phyloP scores from a whole-genome alignment of 176 grass and related monocot species.

The Phoenix dactylifera region DNA sequence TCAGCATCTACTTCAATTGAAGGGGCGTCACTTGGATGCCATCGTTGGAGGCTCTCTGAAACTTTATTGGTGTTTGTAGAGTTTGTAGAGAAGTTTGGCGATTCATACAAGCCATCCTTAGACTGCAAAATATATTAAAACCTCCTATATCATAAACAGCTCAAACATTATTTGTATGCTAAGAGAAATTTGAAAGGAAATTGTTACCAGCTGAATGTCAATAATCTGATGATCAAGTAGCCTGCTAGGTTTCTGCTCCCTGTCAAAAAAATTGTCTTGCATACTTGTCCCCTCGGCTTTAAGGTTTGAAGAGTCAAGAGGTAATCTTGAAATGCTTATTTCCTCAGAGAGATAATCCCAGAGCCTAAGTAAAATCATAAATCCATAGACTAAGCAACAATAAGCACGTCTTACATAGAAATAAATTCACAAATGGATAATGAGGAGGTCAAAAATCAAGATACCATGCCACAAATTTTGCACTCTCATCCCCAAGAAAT shows the following conservation, averaged over 20 bases:
- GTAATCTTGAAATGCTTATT: neutral
- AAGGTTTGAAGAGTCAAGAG: conserved; percentile 19
- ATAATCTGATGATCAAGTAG: neutral
- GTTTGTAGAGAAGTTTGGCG: conserved; percentile 8
- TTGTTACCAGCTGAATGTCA: conserved; percentile 19
- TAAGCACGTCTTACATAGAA: conserved; percentile 8
- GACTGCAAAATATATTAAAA: conserved; percentile 14
- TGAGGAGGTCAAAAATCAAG: conserved; percentile 11
- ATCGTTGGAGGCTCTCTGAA: conserved; percentile 8
- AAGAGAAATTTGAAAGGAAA: conserved; percentile 1
- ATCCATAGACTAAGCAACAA: neutral
- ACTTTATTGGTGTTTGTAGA: conserved; percentile 3
- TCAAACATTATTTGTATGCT: too few relatives aligned
- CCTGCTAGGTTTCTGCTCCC: conserved; percentile 11
- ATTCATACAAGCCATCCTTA: conserved; percentile 18
- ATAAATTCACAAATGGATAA: conserved; percentile 1
- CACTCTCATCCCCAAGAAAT: conserved; percentile 70
- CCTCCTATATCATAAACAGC: too few relatives aligned
- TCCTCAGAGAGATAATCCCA: conserved; percentile 45
- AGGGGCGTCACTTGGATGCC: neutral
- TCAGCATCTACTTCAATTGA: conserved; percentile 27
- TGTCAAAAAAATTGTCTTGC: neutral
- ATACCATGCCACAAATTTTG: conserved; percentile 79
- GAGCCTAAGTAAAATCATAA: conserved; percentile 28
- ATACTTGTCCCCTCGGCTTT: conserved; percentile 13